Percentiles rank a stretch among this genome's conserved stretches.
Conservation (phyloP, 2,329 filamentous ascomycete genomes). For the Neonectria ditissima region DNA sequence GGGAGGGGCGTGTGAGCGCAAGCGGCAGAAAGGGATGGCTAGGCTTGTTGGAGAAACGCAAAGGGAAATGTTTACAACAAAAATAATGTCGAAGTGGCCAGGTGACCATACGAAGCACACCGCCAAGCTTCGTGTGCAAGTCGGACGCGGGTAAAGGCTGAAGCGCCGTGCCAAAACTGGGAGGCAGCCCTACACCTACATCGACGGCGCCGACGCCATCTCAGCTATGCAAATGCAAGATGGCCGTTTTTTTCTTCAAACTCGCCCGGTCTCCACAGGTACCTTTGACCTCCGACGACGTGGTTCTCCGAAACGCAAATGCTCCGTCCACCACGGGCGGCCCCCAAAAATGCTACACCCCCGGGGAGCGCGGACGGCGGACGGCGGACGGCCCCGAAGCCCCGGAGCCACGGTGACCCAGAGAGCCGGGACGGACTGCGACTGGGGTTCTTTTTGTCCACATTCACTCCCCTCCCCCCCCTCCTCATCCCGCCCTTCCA, state of each 20-base stretch:
- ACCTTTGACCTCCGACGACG: neutral
- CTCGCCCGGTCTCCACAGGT: slow-evolving; percentile 13
- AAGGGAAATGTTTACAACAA: too few relatives aligned
- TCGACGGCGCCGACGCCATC: slow-evolving; percentile 13
- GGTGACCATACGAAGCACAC: too few relatives aligned
- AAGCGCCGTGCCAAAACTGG: neutral
- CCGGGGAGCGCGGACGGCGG: slow-evolving; percentile 4
- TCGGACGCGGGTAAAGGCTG: neutral
- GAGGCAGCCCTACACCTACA: slow-evolving; percentile 23
- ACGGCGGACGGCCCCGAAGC: neutral
- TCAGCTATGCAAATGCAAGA: slow-evolving; percentile 18
- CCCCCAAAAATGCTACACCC: slow-evolving; percentile 14
- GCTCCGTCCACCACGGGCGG: slow-evolving; percentile 15
- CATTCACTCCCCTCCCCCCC: neutral
- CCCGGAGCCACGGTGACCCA: slow-evolving; percentile 25
- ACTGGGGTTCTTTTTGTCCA: neutral
- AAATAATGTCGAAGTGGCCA: too few relatives aligned
- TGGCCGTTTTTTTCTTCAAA: slow-evolving; percentile 7
- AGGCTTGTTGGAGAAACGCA: slow-evolving; percentile 7
- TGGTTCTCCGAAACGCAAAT: slow-evolving; percentile 11
- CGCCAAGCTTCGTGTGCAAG: neutral
- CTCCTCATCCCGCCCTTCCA: too few relatives aligned
- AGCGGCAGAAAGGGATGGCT: neutral
- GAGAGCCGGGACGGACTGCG: slow-evolving; percentile 18
- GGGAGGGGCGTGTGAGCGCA: neutral